These are phyloP conservation scores for Heterobasidion occidentale DNA, from an alignment of 1,284 basidiomycete genomes.

Conservation along the genomic window DNA sequence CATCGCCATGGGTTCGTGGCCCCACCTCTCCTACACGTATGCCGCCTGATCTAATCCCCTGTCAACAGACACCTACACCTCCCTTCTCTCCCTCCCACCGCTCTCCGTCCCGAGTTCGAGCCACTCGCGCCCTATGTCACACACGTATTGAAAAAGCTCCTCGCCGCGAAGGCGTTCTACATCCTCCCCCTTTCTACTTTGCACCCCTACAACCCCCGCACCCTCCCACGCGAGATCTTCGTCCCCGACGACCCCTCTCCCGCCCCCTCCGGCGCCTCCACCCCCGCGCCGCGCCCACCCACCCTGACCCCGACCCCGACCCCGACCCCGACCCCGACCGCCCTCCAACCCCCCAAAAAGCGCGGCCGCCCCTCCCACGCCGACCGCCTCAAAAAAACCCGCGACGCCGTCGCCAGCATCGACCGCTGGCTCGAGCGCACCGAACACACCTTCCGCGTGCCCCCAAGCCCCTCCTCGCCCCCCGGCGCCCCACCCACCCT, in stretches of 20 bases:
- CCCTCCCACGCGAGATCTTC: conserved; percentile 57
- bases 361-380: conserved; percentile 61
- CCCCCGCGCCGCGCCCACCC: conserved; percentile 1
- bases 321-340: conserved; percentile 2
- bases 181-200: conserved; percentile 46
- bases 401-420: conserved; percentile 39
- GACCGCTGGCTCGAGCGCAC: conserved; percentile 44
- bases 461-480: not conserved
- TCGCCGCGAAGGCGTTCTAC: conserved; percentile 43
- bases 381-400: conserved; percentile 48
- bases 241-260: conserved; percentile 28
- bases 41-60: conserved; percentile 4
- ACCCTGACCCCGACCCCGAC: not conserved
- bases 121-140: conserved; percentile 40
- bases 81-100: conserved; percentile 35
- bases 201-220: conserved; percentile 48
- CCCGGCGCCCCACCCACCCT: conserved; percentile 1
- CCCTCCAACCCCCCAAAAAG: conserved; percentile 31
- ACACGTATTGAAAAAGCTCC: conserved; percentile 39
- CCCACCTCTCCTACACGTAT: not conserved
- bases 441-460: not conserved
- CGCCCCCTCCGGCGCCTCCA: conserved; percentile 8
- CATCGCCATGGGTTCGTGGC: conserved; percentile 46
- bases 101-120: conserved; percentile 29
- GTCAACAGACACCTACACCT: conserved; percentile 42